These are phyloP conservation scores for Sugiyamaella floridensis DNA, from an alignment of 805 yeast genomes.

Conservation along the genomic window DNA sequence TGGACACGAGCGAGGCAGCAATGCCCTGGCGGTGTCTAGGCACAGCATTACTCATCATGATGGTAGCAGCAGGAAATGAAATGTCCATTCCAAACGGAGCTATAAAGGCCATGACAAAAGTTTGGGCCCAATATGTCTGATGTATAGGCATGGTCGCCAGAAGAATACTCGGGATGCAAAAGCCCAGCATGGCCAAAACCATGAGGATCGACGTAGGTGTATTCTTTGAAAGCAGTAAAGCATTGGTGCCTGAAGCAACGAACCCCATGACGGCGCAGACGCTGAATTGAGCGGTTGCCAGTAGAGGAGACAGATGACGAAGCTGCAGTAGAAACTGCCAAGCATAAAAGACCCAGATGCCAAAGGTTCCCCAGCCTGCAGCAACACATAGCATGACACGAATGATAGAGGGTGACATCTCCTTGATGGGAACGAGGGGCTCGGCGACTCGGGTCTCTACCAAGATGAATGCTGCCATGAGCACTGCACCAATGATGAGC, in stretches of 20 bases:
- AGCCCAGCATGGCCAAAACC: slow-evolving; percentile 42
- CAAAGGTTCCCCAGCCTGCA: slow-evolving; percentile 75
- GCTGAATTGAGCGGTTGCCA: slow-evolving; percentile 39
- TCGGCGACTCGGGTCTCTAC: slow-evolving; percentile 42
- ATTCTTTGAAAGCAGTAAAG: slow-evolving; percentile 4
- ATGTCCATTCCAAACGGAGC: slow-evolving; percentile 71
- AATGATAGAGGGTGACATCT: slow-evolving; percentile 40
- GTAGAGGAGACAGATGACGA: slow-evolving; percentile 41
- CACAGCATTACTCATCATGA: slow-evolving; percentile 50
- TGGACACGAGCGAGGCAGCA: slow-evolving; percentile 67
- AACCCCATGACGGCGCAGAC: slow-evolving; percentile 26
- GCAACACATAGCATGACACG: slow-evolving; percentile 46
- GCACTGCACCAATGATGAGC: slow-evolving; percentile 43
- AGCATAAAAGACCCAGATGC: slow-evolving; percentile 60
- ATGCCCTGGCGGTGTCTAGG: slow-evolving; percentile 66
- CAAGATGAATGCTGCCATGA: slow-evolving; percentile 40
- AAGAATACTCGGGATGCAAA: slow-evolving; percentile 44
- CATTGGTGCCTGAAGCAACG: slow-evolving; percentile 10
- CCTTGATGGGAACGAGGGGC: slow-evolving; percentile 52
- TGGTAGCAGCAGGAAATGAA: slow-evolving; percentile 68
- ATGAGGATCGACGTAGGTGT: slow-evolving; percentile 9
- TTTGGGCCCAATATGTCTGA: slow-evolving; percentile 53
- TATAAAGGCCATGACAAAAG: slow-evolving; percentile 50
- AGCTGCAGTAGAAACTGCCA: slow-evolving; percentile 47
- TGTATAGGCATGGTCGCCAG: slow-evolving; percentile 51